These are phyloP conservation scores for Linnemannia schmuckeri DNA, from an alignment of 192 early-diverging fungal genomes.

Conservation along the genomic window DNA sequence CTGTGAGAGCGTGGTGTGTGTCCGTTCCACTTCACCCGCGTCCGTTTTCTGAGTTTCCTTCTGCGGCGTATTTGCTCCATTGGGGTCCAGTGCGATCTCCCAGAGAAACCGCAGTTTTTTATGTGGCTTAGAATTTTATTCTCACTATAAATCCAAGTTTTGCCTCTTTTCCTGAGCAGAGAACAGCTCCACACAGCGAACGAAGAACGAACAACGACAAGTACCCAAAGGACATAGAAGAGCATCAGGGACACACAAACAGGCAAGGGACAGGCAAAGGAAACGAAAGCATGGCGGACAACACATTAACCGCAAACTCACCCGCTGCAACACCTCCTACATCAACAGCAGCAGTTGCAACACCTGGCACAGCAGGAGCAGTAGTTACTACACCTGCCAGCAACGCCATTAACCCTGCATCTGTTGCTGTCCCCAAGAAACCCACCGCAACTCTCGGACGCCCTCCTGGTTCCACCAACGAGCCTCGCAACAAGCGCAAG, in stretches of 20 bases:
- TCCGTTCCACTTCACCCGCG: background rate
- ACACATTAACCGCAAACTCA: background rate
- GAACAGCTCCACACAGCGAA: background rate
- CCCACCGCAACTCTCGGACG: constrained; percentile 34
- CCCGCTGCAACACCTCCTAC: background rate
- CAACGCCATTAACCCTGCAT: background rate
- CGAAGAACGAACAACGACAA: background rate
- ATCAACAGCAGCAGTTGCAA: background rate
- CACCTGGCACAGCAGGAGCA: background rate
- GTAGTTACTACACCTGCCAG: background rate
- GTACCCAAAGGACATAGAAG: background rate
- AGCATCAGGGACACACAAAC: background rate
- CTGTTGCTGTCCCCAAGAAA: constrained; percentile 19
- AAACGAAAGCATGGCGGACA: background rate
- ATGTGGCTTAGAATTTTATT: background rate
- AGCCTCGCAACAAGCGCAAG: constrained; percentile 50
- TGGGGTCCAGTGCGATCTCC: constrained; percentile 3
- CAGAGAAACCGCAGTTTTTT: constrained; percentile 33
- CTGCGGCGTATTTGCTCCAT: constrained; percentile 19
- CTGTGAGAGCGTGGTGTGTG: background rate
- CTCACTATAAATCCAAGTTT: background rate
- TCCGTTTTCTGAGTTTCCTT: background rate
- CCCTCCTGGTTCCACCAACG: constrained; percentile 52
- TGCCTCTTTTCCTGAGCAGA: background rate
- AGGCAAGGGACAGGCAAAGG: background rate